Base-by-base conservation (phyloP, 2,329 filamentous ascomycete species). In the Septoria petroselini region DNA sequence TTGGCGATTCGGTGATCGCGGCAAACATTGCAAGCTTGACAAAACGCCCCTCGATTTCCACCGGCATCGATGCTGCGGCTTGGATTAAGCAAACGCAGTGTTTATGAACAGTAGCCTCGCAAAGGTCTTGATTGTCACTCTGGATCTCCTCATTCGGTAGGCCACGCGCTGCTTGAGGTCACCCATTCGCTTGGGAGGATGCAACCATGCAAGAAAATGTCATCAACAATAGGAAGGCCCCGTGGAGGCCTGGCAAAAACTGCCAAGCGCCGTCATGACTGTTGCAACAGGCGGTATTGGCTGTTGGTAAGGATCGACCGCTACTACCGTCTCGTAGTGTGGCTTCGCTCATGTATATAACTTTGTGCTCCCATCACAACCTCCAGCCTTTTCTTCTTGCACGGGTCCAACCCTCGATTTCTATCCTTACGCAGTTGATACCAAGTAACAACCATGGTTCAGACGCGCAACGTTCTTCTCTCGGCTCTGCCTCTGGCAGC, bases 401-500 rank as follows among this genome's bases (percentile, higher is more conserved):
- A n/a, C n/a, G n/a, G n/a, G 12, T 30, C 7, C n/a, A 12, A 21
- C 14, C 29, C 9, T 15, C 11, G 1, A 17, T 30, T 18, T 23
- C 29, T 15, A 14, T 25, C 29, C 18, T 19, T 19, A n/a, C 30
- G 30, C 14, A 29, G 23, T 9, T 30, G 9, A 14, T 9, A 15
- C 18, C 30, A 25, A 19, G 14, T n/a, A 18, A 25, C 35, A 30
- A 47, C n/a, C 27, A 50, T 50, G 47, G 47, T 50, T 50, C 38
- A 38, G 7, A 42, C 37, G 14, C 31, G 39, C 19, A 42, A 41
- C 17, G 35, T 45, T 46, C 12, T 50, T 15, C 41, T 51, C 7
- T 18, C 41, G 27, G 49, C 49, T n/a, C 44, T 52, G 49, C 43
- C 49, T 17, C 17, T 48, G 15, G 43, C 39, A 30, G 37, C 43